A percentile compares a stretch with the other conserved stretches of the same genome.
phyloP scores from a whole-genome alignment of 306 rosid species.

The Leucaena leucocephala region DNA sequence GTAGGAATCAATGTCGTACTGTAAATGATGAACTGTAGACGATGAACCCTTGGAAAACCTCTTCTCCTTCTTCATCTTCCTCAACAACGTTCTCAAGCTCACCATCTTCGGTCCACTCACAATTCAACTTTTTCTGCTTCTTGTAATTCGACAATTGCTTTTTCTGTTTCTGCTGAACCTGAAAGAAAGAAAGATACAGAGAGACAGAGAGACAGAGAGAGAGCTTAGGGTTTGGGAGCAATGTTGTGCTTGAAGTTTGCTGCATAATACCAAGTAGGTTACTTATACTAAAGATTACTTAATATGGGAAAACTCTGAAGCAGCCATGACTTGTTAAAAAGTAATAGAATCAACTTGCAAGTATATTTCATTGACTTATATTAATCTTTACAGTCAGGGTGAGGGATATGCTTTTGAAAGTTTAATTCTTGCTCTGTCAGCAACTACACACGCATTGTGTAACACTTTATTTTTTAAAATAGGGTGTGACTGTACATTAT shows the following conservation, averaged over 20 bases:
- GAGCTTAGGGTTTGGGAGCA: not conserved
- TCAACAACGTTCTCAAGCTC: slow-evolving; percentile 58
- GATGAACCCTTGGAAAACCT: slow-evolving; percentile 28
- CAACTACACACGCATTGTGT: not conserved
- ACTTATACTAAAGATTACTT: not conserved
- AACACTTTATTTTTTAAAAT: not conserved
- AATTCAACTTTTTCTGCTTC: not conserved
- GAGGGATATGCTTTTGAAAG: not conserved
- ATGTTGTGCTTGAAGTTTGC: not conserved
- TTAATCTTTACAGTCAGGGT: too few relatives aligned
- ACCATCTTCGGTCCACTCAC: slow-evolving; percentile 24
- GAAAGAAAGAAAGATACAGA: not conserved
- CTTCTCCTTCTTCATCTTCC: slow-evolving; percentile 55
- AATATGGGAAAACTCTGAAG: not conserved
- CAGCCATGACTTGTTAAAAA: not conserved
- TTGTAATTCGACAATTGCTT: not conserved
- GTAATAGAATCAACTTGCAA: too few relatives aligned
- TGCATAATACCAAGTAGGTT: not conserved
- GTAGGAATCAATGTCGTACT: slow-evolving; percentile 58
- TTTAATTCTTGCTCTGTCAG: slow-evolving; percentile 12
- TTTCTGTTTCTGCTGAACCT: not conserved
- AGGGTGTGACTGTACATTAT: not conserved
- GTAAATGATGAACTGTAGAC: slow-evolving; percentile 27
- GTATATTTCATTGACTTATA: too few relatives aligned
- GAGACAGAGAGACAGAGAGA: not conserved